Evolutionary conservation across 805 yeast species (phyloP), one percentile per base, ranked within the genome.

Genomic region (Ogataea corticis): DNA sequence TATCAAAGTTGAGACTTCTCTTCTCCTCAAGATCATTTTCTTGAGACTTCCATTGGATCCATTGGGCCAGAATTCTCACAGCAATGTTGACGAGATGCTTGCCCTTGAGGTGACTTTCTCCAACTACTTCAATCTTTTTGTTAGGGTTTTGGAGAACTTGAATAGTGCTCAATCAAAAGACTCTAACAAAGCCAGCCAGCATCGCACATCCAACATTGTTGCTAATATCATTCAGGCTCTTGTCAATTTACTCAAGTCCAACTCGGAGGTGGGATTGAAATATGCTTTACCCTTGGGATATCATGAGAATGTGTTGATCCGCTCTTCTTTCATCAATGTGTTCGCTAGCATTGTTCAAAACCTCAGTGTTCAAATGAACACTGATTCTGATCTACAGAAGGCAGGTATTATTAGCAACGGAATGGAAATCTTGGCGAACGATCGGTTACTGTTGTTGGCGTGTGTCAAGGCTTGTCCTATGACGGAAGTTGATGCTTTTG

Each of bases 201-300:
- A 83, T 57, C 83, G 85, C 56, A 68, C 79, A 11, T 70, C 76
- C 18, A 63, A 68, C 7, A 71, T 88, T 25, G 75, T 81, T 15
- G 87, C 83, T 15, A 80, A 82, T 62, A 79, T 83, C 10, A 78
- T 87, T 43, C 67, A 71, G 17, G 80, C 87, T 16, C 69, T 88
- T 40, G 80, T 90, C 2, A 85, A 85, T 52, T 63, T 89, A 42
- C 70, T 89, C 37, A 82, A 79, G 54, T 75, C 87, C 3, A 89
- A 89, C 56, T 80, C 84, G 6, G 89, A 84, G 44, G 82, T 86
- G 18, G 96, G 96, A 7, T 68, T 89, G 55, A 80, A 80, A 42
- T 80, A 79, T 61, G 89, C 91, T 2, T 62, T 88, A 13, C 90
- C 94, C 0, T 74, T 88, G 60, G 94, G 95, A 0, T 87, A 82